Base-by-base conservation (phyloP, 1,284 basidiomycete genomes). In the Phaffia rhodozyma region DNA sequence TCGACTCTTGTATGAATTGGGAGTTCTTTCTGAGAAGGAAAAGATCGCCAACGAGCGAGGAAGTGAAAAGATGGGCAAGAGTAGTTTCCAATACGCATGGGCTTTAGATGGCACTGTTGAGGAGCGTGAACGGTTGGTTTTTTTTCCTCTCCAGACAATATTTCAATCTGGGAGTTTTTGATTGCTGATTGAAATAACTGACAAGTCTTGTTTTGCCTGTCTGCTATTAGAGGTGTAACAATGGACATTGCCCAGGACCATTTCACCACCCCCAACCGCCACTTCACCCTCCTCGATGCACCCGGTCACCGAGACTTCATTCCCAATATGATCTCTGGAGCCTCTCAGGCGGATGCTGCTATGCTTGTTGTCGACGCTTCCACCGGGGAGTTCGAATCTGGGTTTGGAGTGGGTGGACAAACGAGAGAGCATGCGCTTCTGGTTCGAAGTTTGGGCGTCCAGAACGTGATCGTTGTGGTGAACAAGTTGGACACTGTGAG, bases 241-340 rank as follows among this genome's bases (percentile, higher is more conserved):
- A 98, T 98, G 84, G 96, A 98, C 72, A 87, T 98, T 63, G 93
- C 92, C 0, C 81, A 87, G 61, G 89, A 94, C 71, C 83, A 84
- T 32, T 81, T 98, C 69, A 75, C 81, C 11, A 97, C 92, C 0
- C 78, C 83, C 0, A 82, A 88, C 69, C 82, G 88, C 58, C 82
- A 84, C 64, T 86, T 97, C 68, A 97, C 92, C 1, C 83, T 98
- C 25, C 83, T 98, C 30, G 94, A 98, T 71, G 94, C 96, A 0
- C 94, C 94, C 0, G 94, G 94, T 0, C 94, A 98, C 76, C 88
- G 86, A 68, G 96, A 98, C 72, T 98, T 98, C 70, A 89, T 98
- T 63, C 94, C 96, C 0, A 97, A 97, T 72, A 98, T 98, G 96
- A 98, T 98, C 65, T 94, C 91, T 0, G 94, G 94, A 1, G 94